These are phyloP conservation scores for Adansonia madagascariensis DNA, from an alignment of 441 rosid genomes.

Conservation along the genomic window DNA sequence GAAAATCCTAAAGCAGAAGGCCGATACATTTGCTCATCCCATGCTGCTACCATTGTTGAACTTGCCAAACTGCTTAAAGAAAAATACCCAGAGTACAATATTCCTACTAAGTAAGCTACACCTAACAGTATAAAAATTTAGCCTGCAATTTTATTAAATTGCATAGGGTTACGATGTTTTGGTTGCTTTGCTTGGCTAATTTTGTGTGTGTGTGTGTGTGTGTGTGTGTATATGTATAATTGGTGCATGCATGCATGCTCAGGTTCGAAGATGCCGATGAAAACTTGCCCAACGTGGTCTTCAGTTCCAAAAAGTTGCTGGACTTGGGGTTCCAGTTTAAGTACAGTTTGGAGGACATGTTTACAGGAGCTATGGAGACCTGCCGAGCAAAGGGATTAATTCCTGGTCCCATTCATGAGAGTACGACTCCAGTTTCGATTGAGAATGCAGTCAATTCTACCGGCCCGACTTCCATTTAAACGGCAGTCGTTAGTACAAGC, in stretches of 20 bases:
- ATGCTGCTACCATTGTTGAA: constrained; percentile 57
- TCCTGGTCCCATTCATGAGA: constrained; percentile 31
- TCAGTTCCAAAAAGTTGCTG: constrained; percentile 66
- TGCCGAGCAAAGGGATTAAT: constrained; percentile 72
- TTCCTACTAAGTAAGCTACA: constrained; percentile 59
- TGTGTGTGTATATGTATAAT: too few species aligned
- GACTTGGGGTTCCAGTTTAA: constrained; percentile 76
- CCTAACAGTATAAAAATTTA: too few species aligned
- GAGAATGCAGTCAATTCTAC: neutral
- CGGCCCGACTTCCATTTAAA: neutral
- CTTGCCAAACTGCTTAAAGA: constrained; percentile 53
- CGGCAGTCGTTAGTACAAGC: neutral
- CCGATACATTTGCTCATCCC: constrained; percentile 76
- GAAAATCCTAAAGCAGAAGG: constrained; percentile 75
- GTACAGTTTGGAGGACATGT: constrained; percentile 77
- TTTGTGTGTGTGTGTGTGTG: too few species aligned
- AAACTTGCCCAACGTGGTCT: constrained; percentile 39
- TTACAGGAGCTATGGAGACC: constrained; percentile 62
- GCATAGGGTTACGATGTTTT: neutral
- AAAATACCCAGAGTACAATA: constrained; percentile 64
- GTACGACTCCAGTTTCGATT: neutral
- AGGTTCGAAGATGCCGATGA: constrained; percentile 75
- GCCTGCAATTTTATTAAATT: neutral
- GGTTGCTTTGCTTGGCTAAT: neutral
- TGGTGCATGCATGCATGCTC: neutral